phyloP scores from a whole-genome alignment of 2,329 filamentous ascomycete species.

The Madurella fahalii region DNA sequence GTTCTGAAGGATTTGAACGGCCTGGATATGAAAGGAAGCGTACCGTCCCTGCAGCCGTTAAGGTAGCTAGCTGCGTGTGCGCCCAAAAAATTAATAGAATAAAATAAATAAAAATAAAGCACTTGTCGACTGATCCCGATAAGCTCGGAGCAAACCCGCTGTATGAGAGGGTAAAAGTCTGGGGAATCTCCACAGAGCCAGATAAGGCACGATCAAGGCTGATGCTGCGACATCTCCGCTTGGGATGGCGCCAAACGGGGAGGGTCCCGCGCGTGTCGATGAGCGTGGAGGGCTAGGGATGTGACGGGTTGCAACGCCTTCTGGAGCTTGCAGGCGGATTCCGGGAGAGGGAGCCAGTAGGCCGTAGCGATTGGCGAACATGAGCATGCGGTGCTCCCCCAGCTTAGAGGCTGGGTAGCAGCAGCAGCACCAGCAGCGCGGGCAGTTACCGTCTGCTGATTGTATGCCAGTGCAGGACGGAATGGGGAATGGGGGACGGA shows the following conservation, averaged over 20 bases:
- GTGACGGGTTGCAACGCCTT: not conserved
- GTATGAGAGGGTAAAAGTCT: constrained; percentile 1
- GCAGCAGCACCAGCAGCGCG: not conserved
- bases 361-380: not conserved
- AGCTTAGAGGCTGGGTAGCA: not conserved
- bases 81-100: too few relatives aligned
- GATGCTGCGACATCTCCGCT: too few relatives aligned
- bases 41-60: too few relatives aligned
- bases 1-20: too few relatives aligned
- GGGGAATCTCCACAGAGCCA: constrained; percentile 5
- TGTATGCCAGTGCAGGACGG: too few relatives aligned
- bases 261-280: not conserved
- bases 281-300: not conserved
- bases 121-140: constrained; percentile 3
- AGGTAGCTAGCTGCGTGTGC: too few relatives aligned
- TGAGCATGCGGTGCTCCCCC: constrained; percentile 5
- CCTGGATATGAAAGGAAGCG: too few relatives aligned
- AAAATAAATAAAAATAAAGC: too few relatives aligned
- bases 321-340: not conserved
- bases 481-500: too few relatives aligned
- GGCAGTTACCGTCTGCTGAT: not conserved
- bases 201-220: constrained; percentile 7
- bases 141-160: constrained; percentile 8
- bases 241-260: too few relatives aligned
- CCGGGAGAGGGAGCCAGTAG: not conserved